These are phyloP conservation scores for Candida buenavistaensis DNA, from an alignment of 1,139 yeast genomes.

Conservation along the genomic window DNA sequence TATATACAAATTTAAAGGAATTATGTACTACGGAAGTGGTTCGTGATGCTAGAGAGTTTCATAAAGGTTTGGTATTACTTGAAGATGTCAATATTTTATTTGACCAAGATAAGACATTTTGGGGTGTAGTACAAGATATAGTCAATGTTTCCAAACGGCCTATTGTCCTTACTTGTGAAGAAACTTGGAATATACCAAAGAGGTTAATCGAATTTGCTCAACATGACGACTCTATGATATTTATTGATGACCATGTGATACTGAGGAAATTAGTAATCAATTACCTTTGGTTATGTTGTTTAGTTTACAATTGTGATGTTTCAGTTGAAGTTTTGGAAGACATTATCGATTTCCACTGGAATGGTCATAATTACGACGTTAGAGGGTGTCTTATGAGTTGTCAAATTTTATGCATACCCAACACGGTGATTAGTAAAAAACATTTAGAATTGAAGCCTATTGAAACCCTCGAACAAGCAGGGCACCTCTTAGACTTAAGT, in stretches of 20 bases:
- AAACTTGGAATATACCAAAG: constrained; percentile 53
- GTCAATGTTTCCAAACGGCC: constrained; percentile 75
- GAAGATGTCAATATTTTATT: constrained; percentile 87
- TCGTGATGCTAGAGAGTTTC: constrained; percentile 48
- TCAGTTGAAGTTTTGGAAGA: constrained; percentile 29
- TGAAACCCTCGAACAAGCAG: constrained; percentile 13
- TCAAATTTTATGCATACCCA: constrained; percentile 63
- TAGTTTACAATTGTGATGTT: constrained; percentile 38
- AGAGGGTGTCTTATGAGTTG: constrained; percentile 54
- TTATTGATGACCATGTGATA: constrained; percentile 23
- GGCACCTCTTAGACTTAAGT: constrained; percentile 27
- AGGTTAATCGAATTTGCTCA: constrained; percentile 47
- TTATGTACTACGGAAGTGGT: constrained; percentile 84
- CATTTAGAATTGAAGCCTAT: too few relatives aligned
- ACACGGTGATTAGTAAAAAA: too few relatives aligned
- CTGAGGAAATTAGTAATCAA: constrained; percentile 24
- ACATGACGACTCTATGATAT: constrained; percentile 39
- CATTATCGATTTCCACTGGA: constrained; percentile 25
- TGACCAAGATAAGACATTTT: constrained; percentile 77
- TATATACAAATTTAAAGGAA: constrained; percentile 66
- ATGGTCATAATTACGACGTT: constrained; percentile 45
- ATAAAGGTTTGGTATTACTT: constrained; percentile 69
- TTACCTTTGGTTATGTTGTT: constrained; percentile 44
- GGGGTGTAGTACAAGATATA: constrained; percentile 70
- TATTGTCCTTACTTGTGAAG: constrained; percentile 71